Percentiles rank a stretch among this genome's conserved stretches.
These are phyloP conservation scores for Rhodofomes roseus DNA, from an alignment of 1,284 basidiomycete species.

Conservation along the genomic window DNA sequence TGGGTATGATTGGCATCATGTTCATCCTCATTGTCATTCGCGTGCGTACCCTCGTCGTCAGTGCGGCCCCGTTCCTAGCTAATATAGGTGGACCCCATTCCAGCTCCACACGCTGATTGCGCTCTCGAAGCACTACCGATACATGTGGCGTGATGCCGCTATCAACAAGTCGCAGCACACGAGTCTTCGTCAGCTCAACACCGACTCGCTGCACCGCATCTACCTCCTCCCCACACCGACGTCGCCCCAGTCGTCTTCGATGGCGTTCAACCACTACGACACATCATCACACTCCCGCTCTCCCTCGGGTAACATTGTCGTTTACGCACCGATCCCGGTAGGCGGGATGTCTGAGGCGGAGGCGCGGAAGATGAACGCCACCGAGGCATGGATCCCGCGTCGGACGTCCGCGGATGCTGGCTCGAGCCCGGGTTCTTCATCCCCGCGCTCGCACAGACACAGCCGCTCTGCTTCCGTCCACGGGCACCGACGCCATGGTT, in stretches of 20 bases:
- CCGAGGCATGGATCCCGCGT: constrained; percentile 58
- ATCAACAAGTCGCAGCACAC: constrained; percentile 19
- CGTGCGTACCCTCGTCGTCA: constrained; percentile 36
- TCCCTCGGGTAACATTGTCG: constrained; percentile 29
- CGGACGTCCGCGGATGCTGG: constrained; percentile 6
- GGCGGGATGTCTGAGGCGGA: constrained; percentile 46
- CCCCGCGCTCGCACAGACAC: constrained; percentile 16
- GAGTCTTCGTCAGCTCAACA: constrained; percentile 24
- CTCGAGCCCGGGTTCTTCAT: constrained; percentile 8
- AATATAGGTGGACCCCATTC: neutral
- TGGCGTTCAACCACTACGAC: constrained; percentile 10
- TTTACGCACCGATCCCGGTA: constrained; percentile 70
- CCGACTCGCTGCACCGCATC: constrained; percentile 43
- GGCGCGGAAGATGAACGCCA: constrained; percentile 54
- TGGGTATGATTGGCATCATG: constrained; percentile 53
- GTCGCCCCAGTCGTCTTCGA: constrained; percentile 12
- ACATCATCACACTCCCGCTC: constrained; percentile 8
- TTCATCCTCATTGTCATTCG: constrained; percentile 60
- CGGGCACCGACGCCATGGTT: constrained; percentile 27
- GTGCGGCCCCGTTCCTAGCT: neutral
- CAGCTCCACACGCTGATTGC: constrained; percentile 73
- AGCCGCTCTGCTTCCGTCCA: constrained; percentile 17
- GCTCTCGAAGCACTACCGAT: constrained; percentile 59
- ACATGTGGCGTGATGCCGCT: constrained; percentile 39
- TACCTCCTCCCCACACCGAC: constrained; percentile 47